These are phyloP conservation scores for Endogone sp. DNA, from an alignment of 192 early-diverging fungal species.

Conservation along the genomic window DNA sequence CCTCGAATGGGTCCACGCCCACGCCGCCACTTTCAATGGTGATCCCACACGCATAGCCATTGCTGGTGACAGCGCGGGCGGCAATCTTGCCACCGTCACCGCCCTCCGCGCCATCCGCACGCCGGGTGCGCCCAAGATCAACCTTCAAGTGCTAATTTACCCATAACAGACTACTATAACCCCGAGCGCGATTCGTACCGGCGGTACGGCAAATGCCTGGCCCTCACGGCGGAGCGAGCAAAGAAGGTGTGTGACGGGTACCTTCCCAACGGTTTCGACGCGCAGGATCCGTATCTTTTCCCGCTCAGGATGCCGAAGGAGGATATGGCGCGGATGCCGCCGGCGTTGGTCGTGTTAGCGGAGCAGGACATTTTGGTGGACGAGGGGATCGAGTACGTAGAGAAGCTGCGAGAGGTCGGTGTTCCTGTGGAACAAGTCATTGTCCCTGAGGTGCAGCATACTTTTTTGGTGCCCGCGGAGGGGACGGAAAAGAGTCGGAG, in stretches of 20 bases:
- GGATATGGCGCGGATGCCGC: not conserved
- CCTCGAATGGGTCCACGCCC: conserved; percentile 21
- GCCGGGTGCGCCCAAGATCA: not conserved
- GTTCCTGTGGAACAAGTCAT: not conserved
- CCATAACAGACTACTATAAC: not conserved
- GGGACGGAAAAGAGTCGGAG: too few relatives aligned
- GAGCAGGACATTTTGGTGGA: not conserved
- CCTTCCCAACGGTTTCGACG: not conserved
- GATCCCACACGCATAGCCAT: conserved; percentile 35
- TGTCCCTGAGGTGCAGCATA: not conserved
- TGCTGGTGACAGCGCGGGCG: conserved; percentile 49
- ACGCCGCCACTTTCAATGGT: conserved; percentile 21
- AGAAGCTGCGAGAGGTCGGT: not conserved
- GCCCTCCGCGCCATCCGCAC: conserved; percentile 11
- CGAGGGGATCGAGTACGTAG: not conserved
- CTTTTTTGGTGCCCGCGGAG: too few relatives aligned
- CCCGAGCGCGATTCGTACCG: not conserved
- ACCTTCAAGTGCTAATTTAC: conserved; percentile 6
- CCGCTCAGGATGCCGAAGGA: not conserved
- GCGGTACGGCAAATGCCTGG: not conserved
- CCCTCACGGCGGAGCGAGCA: not conserved
- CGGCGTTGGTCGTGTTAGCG: not conserved
- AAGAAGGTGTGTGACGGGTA: not conserved
- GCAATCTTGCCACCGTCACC: conserved; percentile 38
- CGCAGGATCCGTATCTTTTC: not conserved